phyloP scores from a whole-genome alignment of 2,329 filamentous ascomycete genomes.

The Pseudopithomyces maydicus region DNA sequence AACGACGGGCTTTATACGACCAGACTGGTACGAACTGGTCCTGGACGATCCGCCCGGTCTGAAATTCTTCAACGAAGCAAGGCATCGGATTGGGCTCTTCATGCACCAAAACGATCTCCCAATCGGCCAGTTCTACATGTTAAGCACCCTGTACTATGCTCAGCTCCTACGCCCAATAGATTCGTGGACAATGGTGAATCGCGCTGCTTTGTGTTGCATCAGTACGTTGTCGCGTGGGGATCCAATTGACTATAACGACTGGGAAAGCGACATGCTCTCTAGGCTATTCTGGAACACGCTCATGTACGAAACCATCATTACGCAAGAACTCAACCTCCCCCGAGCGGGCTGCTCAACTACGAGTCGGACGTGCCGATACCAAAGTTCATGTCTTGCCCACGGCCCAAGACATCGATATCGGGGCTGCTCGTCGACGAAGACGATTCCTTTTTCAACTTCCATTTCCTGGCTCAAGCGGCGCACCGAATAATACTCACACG shows the following conservation, averaged over 20 bases:
- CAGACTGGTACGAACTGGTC: slow-evolving; percentile 43
- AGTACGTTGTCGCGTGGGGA: slow-evolving; percentile 52
- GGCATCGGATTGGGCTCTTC: slow-evolving; percentile 57
- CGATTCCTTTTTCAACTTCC: slow-evolving; percentile 62
- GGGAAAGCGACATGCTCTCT: slow-evolving; percentile 62
- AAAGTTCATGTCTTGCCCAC: slow-evolving; percentile 56
- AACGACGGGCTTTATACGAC: slow-evolving; percentile 27
- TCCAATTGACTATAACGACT: slow-evolving; percentile 52
- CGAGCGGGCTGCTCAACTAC: slow-evolving; percentile 56
- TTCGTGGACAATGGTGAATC: slow-evolving; percentile 59
- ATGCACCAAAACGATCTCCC: slow-evolving; percentile 57
- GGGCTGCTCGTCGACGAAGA: slow-evolving; percentile 50
- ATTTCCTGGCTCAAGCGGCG: slow-evolving; percentile 62
- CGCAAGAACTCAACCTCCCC: slow-evolving; percentile 60
- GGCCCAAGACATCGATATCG: slow-evolving; percentile 40
- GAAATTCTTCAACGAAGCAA: slow-evolving; percentile 60
- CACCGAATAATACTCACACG: slow-evolving; percentile 62
- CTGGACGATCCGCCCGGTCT: slow-evolving; percentile 51
- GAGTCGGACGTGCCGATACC: slow-evolving; percentile 60
- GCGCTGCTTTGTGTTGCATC: slow-evolving; percentile 57
- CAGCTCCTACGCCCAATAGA: slow-evolving; percentile 60
- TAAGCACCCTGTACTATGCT: slow-evolving; percentile 58
- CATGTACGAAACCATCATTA: slow-evolving; percentile 62
- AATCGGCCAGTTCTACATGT: slow-evolving; percentile 58
- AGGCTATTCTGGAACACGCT: slow-evolving; percentile 61